Conservation (phyloP, 495 filamentous ascomycete species). For the Penicillium soppii region DNA sequence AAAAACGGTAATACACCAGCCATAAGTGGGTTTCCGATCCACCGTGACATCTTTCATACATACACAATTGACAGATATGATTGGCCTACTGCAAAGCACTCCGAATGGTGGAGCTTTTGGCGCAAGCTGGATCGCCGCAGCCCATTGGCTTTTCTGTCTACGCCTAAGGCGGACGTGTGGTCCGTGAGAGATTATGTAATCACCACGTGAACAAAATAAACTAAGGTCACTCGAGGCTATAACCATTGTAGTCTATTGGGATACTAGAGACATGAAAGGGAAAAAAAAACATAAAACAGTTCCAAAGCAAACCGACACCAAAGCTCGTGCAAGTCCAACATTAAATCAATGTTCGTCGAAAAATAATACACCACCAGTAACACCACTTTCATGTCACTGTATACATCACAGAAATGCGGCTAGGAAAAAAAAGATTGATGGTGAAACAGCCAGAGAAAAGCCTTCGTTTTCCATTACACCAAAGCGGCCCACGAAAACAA, state of each 20-base stretch:
- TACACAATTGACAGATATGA: background rate
- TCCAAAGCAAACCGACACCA: slow-evolving; percentile 29
- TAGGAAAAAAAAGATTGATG: slow-evolving; percentile 8
- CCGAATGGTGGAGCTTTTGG: slow-evolving; percentile 8
- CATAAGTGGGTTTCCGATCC: slow-evolving; percentile 8
- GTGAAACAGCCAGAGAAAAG: slow-evolving; percentile 1
- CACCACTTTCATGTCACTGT: slow-evolving; percentile 15
- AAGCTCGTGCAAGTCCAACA: slow-evolving; percentile 32
- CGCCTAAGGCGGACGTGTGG: background rate
- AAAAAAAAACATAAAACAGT: slow-evolving; percentile 18
- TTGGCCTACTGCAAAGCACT: slow-evolving; percentile 5
- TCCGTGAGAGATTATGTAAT: background rate
- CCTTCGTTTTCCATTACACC: slow-evolving; percentile 10
- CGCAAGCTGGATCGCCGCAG: slow-evolving; percentile 1
- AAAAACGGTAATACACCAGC: slow-evolving; percentile 21
- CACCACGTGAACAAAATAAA: background rate
- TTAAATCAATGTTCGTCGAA: slow-evolving; percentile 27
- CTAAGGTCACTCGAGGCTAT: background rate
- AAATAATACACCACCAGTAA: slow-evolving; percentile 22
- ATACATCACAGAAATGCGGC: slow-evolving; percentile 19
- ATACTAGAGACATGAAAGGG: slow-evolving; percentile 27
- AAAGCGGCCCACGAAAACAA: slow-evolving; percentile 8
- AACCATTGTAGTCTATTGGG: slow-evolving; percentile 29
- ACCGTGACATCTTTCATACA: slow-evolving; percentile 15
- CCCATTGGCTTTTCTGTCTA: background rate